Conservation (phyloP, 352 stramenopile species). For the Phytopythium kandeliae region DNA sequence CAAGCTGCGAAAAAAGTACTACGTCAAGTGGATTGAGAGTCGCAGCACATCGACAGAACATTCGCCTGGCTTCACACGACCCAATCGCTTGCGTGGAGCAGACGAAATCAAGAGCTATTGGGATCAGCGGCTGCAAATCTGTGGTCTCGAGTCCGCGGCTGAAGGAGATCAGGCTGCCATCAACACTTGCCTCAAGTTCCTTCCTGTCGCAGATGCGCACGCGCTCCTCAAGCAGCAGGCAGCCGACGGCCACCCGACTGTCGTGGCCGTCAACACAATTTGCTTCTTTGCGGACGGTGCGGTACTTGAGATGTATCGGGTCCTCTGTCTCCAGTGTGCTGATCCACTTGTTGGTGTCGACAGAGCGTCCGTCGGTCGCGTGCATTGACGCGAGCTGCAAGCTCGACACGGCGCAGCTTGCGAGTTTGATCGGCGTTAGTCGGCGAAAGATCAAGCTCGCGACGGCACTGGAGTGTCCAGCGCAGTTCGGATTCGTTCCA, state of each 20-base stretch:
- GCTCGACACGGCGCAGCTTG: constrained; percentile 54
- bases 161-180: neutral
- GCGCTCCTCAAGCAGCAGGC: constrained; percentile 21
- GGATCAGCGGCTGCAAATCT: neutral
- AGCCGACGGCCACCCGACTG: constrained; percentile 12
- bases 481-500: constrained; percentile 55
- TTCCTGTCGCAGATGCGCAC: neutral
- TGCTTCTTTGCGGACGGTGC: constrained; percentile 70
- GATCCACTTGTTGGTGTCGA: constrained; percentile 1
- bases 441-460: constrained; percentile 67
- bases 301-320: neutral
- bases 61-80: neutral
- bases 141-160: neutral
- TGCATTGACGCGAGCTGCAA: constrained; percentile 54
- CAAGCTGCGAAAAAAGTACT: constrained; percentile 23
- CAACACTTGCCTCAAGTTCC: neutral
- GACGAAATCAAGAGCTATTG: constrained; percentile 2
- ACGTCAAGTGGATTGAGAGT: constrained; percentile 19
- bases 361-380: constrained; percentile 48
- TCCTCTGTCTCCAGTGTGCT: neutral
- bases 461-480: constrained; percentile 45
- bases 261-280: constrained; percentile 62
- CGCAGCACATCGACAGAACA: neutral
- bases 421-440: constrained; percentile 38
- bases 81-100: neutral